These are phyloP conservation scores for Linnemannia hyalina DNA, from an alignment of 192 early-diverging fungal genomes.

Conservation along the genomic window DNA sequence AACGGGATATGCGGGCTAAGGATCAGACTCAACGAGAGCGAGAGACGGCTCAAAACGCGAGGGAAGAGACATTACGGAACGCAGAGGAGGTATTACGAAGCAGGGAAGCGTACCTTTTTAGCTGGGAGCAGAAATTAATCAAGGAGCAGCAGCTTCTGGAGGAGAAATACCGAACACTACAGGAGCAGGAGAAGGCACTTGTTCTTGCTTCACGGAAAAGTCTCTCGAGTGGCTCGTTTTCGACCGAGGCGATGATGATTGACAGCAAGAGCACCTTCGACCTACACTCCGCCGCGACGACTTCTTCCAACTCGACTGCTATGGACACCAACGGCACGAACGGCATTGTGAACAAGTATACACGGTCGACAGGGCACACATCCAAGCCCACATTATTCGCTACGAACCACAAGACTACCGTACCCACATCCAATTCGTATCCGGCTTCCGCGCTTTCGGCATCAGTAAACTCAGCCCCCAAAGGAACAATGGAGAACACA, in stretches of 20 bases:
- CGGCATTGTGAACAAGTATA: background rate
- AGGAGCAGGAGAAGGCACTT: background rate
- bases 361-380: background rate
- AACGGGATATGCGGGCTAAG: slow-evolving; percentile 19
- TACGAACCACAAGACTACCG: background rate
- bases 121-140: slow-evolving; percentile 12
- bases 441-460: background rate
- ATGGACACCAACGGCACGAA: background rate
- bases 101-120: background rate
- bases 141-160: slow-evolving; percentile 33
- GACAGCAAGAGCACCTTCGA: slow-evolving; percentile 3
- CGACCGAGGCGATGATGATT: slow-evolving; percentile 3
- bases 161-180: slow-evolving; percentile 9
- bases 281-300: background rate
- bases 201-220: background rate
- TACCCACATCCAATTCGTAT: background rate
- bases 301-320: background rate
- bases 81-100: background rate
- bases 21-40: slow-evolving; percentile 38
- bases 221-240: background rate
- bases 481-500: slow-evolving; percentile 17
- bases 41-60: slow-evolving; percentile 19
- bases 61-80: slow-evolving; percentile 20
- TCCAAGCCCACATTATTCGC: slow-evolving; percentile 2
- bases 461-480: background rate